Evolutionary conservation across 106 monocot genomes (phyloP).

Genomic region (Iris macrosiphon): DNA sequence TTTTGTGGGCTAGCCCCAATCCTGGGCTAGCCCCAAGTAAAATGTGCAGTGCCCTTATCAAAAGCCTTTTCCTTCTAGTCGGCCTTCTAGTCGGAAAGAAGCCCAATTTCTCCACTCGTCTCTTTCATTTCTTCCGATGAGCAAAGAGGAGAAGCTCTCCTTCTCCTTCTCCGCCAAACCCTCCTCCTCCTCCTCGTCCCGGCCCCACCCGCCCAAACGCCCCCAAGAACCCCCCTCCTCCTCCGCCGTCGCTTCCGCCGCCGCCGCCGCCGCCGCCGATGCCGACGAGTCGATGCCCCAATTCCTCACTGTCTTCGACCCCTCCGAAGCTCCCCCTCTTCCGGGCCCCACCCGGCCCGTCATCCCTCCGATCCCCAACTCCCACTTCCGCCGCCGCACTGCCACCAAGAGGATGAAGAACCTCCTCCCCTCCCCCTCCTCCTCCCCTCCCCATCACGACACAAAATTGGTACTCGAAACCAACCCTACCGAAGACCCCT

Average conservation of each 20-base stretch:
- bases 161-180: constrained; percentile 55
- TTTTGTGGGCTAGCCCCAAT: no score
- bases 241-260: background rate
- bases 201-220: constrained; percentile 5
- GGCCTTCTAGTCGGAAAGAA: no score
- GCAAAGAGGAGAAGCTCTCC: constrained; percentile 44
- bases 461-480: constrained; percentile 49
- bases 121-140: no score
- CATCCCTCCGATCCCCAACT: constrained; percentile 75
- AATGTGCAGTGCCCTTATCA: no score
- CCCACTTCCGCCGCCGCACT: constrained; percentile 27
- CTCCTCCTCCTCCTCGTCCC: constrained; percentile 18
- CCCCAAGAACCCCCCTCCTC: constrained; percentile 8
- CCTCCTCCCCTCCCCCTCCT: constrained; percentile 27
- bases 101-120: no score
- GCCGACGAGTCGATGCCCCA: constrained; percentile 21
- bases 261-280: background rate
- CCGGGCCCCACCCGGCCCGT: constrained; percentile 13
- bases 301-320: constrained; percentile 83
- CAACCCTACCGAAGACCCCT: constrained; percentile 12
- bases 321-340: constrained; percentile 40
- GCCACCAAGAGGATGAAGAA: constrained; percentile 46
- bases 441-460: constrained; percentile 1
- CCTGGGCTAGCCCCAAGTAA: no score
- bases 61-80: no score